Evolutionary conservation across 73 alveolate species (phyloP).

Genomic region (Paraurostyla sp.): DNA sequence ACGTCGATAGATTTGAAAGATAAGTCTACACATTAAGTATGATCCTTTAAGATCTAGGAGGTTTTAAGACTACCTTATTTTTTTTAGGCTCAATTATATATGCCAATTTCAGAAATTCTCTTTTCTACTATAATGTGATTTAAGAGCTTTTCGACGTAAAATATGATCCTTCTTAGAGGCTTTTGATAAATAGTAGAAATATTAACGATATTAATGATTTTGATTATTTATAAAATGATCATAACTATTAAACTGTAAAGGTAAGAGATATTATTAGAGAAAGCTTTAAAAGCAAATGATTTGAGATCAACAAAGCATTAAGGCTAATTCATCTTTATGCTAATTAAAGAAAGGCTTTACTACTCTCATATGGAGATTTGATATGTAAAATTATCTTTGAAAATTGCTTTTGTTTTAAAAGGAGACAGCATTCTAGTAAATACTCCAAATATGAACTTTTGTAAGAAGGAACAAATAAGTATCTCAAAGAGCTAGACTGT

Average conservation of each 20-base stretch:
- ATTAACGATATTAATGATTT: no score
- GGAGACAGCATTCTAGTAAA: neutral
- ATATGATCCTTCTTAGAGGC: no score
- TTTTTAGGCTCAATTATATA: neutral
- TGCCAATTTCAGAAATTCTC: neutral
- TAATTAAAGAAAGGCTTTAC: neutral
- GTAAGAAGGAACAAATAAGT: neutral
- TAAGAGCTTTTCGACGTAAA: neutral
- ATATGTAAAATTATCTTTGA: neutral
- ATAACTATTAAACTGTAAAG: no score
- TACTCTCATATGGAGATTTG: neutral
- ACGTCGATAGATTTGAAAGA: neutral
- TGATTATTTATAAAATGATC: no score
- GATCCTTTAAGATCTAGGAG: neutral
- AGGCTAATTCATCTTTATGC: no score
- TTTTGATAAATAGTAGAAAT: no score
- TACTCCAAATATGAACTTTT: neutral
- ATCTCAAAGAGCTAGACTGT: neutral
- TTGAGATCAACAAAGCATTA: no score
- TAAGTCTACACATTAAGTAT: neutral
- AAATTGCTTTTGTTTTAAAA: neutral
- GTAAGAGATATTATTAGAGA: no score
- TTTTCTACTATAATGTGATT: neutral
- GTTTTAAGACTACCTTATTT: neutral
- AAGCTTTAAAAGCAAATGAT: no score